These are phyloP conservation scores for Glycine latifolia DNA, from an alignment of 306 rosid genomes.

Conservation along the genomic window DNA sequence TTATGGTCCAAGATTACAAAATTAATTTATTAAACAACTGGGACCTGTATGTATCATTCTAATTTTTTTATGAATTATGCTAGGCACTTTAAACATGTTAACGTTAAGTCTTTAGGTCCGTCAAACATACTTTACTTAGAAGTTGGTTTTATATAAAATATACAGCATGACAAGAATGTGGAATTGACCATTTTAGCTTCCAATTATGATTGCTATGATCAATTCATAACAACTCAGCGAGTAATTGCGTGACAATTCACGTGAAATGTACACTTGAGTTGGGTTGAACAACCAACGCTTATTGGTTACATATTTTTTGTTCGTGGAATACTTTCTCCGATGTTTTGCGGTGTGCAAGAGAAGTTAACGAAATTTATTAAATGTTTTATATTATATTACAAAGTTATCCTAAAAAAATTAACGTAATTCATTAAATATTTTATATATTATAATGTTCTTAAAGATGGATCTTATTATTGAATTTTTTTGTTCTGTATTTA, in stretches of 20 bases:
- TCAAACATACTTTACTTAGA: slow-evolving; percentile 24
- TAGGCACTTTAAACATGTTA: slow-evolving; percentile 14
- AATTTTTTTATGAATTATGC: neutral
- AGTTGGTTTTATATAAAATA: neutral
- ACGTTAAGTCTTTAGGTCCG: neutral
- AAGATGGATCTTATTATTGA: too few species aligned
- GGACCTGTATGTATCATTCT: neutral
- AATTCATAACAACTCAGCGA: neutral
- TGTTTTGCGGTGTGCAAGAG: neutral
- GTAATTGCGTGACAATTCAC: neutral
- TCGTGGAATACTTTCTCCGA: neutral
- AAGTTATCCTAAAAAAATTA: neutral
- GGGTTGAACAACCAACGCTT: neutral
- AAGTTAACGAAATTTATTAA: neutral
- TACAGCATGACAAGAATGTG: neutral
- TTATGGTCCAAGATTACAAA: neutral
- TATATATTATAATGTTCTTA: neutral
- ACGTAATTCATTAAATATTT: neutral
- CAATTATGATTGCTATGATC: slow-evolving; percentile 9
- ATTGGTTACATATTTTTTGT: neutral
- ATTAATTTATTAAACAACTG: slow-evolving; percentile 15
- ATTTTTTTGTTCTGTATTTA: too few species aligned
- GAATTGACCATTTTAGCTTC: slow-evolving; percentile 36
- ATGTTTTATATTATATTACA: too few species aligned
- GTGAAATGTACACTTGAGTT: neutral